Base-by-base conservation (phyloP, 768 basidiomycete genomes). In the Auriscalpium orientale region DNA sequence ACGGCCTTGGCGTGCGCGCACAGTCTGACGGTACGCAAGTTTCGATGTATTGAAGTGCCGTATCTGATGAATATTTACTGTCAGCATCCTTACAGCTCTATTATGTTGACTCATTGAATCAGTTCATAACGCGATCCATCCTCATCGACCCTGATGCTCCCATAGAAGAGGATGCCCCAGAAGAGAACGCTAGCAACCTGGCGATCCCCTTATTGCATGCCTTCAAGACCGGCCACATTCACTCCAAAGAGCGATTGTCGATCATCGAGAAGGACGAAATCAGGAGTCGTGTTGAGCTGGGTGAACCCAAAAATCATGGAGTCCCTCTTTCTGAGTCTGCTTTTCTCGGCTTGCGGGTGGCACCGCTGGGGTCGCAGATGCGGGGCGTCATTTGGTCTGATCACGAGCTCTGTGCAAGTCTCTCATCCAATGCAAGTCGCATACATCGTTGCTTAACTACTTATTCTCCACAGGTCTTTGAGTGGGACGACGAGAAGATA, bases 121-220 rank as follows among this genome's bases (percentile, higher is more conserved):
- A 74, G 48, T 69, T 89, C 35, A 62, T 79, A 22, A 64, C 72
- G 11, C 78, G 75, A 22, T 62, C 52, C 28, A 2, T 54, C 9
- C 49, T 53, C 40, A 49, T 58, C 20, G 37, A 44, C 13, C 65
- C 60, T 20, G 50, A 59, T 22, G 44, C 58, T 8, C 34, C 60
- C 8, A 58, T 62, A 11, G 60, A 67, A 28, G 54, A 54, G 10
- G 68, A 68, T 13, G 56, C 64, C 28, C 51, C 67, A 18, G 71
- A 74, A 22, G 63, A 72, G 47, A 64, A 70, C 40, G 59, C 58
- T 43, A 64, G 59, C 49, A 65, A 68, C 37, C 51, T 61, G 36
- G 56, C 64, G 10, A 65, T 82, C n/a, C 73, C 76, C 1, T 69
- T 87, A n/a, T 74, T 84, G 8, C 85, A 83, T 57, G 78, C 83